Conservation (phyloP, 805 yeast genomes). For the Nakazawaea holstii region DNA sequence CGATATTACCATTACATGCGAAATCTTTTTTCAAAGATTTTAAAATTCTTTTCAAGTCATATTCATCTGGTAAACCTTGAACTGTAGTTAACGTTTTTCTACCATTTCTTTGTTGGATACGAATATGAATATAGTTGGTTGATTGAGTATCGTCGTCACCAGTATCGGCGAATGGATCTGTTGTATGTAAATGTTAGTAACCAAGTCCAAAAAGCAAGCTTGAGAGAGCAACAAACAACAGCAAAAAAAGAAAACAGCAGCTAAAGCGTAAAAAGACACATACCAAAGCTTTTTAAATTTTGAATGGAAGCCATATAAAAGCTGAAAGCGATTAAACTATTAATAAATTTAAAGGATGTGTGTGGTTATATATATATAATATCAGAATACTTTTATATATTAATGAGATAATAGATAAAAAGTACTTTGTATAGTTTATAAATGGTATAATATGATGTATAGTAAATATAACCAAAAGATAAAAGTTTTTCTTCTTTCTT, state of each 20-base stretch:
- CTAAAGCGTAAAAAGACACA: not conserved
- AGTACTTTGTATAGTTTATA: no score
- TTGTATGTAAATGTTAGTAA: not conserved
- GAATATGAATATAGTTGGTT: conserved; percentile 92
- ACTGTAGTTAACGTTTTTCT: conserved; percentile 98
- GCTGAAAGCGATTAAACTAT: not conserved
- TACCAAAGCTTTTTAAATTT: conserved; percentile 74
- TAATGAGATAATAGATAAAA: no score
- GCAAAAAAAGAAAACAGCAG: not conserved
- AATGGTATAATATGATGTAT: no score
- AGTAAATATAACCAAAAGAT: no score
- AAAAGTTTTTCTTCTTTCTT: not conserved
- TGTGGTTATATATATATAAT: not conserved
- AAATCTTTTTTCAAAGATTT: conserved; percentile 95
- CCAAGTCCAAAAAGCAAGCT: not conserved
- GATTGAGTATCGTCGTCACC: conserved; percentile 99
- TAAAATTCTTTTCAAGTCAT: conserved; percentile 88
- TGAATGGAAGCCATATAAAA: conserved; percentile 82
- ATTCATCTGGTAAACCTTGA: conserved; percentile 94
- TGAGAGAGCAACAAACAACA: no score
- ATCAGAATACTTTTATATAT: no score
- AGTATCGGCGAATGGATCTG: conserved; percentile 98
- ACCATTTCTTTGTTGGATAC: conserved; percentile 99
- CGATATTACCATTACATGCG: conserved; percentile 98
- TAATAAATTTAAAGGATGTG: not conserved